A percentile compares a stretch with the other conserved stretches of the same genome.
These are phyloP conservation scores for Macadamia tetraphylla DNA, from an alignment of 164 flowering plant genomes.

Conservation along the genomic window DNA sequence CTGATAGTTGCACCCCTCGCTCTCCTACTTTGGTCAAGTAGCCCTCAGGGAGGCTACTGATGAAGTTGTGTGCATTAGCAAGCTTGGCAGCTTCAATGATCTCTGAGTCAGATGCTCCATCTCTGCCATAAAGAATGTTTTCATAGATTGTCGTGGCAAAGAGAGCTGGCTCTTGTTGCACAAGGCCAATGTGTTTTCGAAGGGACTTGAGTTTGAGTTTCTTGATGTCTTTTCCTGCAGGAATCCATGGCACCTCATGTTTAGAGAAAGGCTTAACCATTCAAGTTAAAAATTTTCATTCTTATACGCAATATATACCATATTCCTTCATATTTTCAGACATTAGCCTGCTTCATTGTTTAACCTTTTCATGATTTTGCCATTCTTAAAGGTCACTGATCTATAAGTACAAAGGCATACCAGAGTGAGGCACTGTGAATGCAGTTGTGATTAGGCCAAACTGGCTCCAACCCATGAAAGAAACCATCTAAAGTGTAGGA, in stretches of 20 bases:
- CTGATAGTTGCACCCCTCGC: conserved; percentile 91
- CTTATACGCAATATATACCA: too few relatives aligned
- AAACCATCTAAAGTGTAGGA: neutral
- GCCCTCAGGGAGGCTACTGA: conserved; percentile 83
- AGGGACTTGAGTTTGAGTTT: conserved; percentile 71
- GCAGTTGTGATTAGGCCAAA: too few relatives aligned
- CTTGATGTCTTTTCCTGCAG: conserved; percentile 79
- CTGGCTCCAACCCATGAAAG: too few relatives aligned
- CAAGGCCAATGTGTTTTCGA: conserved; percentile 79
- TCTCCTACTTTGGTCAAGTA: conserved; percentile 93
- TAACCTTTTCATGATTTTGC: too few relatives aligned
- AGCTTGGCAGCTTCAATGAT: conserved; percentile 89
- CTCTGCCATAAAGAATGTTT: conserved; percentile 88
- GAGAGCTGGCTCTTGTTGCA: conserved; percentile 96
- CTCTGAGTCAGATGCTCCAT: conserved; percentile 81
- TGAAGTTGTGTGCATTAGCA: conserved; percentile 86
- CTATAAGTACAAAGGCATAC: too few relatives aligned
- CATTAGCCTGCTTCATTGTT: too few relatives aligned
- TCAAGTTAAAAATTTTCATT: too few relatives aligned
- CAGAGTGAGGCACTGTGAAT: too few relatives aligned
- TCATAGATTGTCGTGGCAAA: conserved; percentile 90
- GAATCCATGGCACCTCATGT: neutral
- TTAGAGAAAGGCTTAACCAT: too few relatives aligned
- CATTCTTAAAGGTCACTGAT: too few relatives aligned
- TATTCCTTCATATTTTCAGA: too few relatives aligned